phyloP scores from a whole-genome alignment of 345 rosid genomes.

The Populus ilicifolia region DNA sequence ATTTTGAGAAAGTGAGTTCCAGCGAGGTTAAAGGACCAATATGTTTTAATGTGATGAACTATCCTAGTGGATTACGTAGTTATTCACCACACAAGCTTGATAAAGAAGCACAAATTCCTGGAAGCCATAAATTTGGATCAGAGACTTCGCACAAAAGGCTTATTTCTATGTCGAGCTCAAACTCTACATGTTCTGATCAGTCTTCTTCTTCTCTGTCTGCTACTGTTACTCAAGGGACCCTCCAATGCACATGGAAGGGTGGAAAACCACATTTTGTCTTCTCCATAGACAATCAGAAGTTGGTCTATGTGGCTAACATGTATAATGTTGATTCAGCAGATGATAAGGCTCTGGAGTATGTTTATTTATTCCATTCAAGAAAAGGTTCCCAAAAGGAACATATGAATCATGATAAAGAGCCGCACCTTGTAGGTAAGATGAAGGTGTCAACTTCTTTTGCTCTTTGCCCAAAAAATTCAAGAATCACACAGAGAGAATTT shows the following conservation, averaged over 20 bases:
- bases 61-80: constrained; percentile 35
- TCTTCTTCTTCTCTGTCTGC: constrained; percentile 38
- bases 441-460: constrained; percentile 58
- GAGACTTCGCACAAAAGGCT: constrained; percentile 29
- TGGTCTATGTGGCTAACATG: constrained; percentile 58
- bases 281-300: constrained; percentile 66
- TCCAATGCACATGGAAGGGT: constrained; percentile 69
- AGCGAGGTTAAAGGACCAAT: constrained; percentile 35
- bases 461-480: constrained; percentile 40
- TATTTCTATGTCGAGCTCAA: constrained; percentile 47
- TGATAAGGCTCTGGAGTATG: constrained; percentile 35
- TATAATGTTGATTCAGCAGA: constrained; percentile 33
- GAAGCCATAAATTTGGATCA: constrained; percentile 19
- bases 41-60: constrained; percentile 32
- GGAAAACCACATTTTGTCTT: constrained; percentile 68
- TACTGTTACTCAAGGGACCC: constrained; percentile 63
- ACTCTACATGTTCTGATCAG: constrained; percentile 52
- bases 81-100: constrained; percentile 28
- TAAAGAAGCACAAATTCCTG: constrained; percentile 17
- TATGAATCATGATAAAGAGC: constrained; percentile 26
- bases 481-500: constrained; percentile 66
- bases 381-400: constrained; percentile 39
- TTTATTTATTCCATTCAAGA: constrained; percentile 55
- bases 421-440: constrained; percentile 63
- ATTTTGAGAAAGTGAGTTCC: constrained; percentile 21